Evolutionary conservation across 1,284 basidiomycete genomes (phyloP).

Genomic region (Boletus mariae): DNA sequence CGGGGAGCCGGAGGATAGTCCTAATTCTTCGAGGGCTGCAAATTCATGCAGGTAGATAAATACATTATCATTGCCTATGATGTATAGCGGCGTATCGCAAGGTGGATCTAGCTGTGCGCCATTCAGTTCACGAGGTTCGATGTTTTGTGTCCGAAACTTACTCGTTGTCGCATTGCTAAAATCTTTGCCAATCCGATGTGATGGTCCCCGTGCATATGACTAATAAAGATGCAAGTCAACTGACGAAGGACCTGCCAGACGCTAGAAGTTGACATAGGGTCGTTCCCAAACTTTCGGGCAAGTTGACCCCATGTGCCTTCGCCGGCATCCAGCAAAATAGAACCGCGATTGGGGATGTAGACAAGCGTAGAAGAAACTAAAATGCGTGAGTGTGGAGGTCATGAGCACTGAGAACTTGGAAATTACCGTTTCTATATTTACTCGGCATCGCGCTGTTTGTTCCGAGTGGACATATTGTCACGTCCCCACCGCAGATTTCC

Average conservation of each 20-base stretch:
- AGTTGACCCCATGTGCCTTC: constrained; percentile 94
- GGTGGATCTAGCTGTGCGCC: constrained; percentile 53
- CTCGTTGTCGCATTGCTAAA: constrained; percentile 69
- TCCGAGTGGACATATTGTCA: constrained; percentile 77
- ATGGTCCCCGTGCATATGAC: constrained; percentile 92
- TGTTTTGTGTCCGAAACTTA: constrained; percentile 34
- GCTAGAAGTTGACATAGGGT: constrained; percentile 36
- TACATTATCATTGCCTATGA: constrained; percentile 58
- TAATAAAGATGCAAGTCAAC: constrained; percentile 80
- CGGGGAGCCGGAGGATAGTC: constrained; percentile 45
- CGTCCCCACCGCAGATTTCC: constrained; percentile 51
- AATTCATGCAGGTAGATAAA: constrained; percentile 66
- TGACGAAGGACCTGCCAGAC: constrained; percentile 65
- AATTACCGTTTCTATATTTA: constrained; percentile 78
- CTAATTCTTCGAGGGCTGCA: constrained; percentile 63
- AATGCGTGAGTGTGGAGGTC: constrained; percentile 1
- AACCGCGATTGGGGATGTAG: constrained; percentile 63
- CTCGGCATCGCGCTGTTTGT: constrained; percentile 86
- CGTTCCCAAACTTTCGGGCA: constrained; percentile 71
- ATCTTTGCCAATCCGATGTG: constrained; percentile 81
- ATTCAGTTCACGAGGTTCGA: constrained; percentile 2
- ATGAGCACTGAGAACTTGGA: not conserved
- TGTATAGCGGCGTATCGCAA: constrained; percentile 60
- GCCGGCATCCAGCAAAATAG: constrained; percentile 83
- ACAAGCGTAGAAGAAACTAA: constrained; percentile 77